A percentile compares a stretch with the other conserved stretches of the same genome.
Conservation (phyloP, 768 basidiomycete genomes). For the Lactifluus volemus region DNA sequence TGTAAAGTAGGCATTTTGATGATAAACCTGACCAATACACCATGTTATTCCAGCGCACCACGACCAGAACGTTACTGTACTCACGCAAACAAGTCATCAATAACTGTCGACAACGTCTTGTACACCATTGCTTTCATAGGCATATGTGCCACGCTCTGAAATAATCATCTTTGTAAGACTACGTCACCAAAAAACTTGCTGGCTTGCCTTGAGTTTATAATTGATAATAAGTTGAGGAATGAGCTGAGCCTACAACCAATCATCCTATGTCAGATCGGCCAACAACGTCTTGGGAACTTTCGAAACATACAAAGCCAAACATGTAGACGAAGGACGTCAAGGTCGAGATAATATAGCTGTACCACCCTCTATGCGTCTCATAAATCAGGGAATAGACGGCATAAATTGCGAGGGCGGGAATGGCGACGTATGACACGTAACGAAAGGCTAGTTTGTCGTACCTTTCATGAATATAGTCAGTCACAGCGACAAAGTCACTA, state of each 20-base stretch:
- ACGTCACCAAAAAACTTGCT: neutral
- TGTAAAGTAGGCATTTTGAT: slow-evolving; percentile 97
- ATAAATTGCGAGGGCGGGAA: slow-evolving; percentile 71
- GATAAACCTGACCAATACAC: slow-evolving; percentile 53
- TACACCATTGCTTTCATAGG: slow-evolving; percentile 98
- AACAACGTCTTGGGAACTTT: slow-evolving; percentile 15
- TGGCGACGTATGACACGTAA: slow-evolving; percentile 85
- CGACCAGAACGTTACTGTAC: slow-evolving; percentile 23
- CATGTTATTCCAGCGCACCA: slow-evolving; percentile 5
- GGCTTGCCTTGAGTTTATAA: slow-evolving; percentile 83
- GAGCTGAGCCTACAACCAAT: slow-evolving; percentile 58
- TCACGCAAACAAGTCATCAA: slow-evolving; percentile 90
- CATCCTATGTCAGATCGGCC: slow-evolving; percentile 14
- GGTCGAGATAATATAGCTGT: slow-evolving; percentile 90
- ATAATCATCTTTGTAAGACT: neutral
- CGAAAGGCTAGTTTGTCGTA: slow-evolving; percentile 91
- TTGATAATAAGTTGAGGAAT: slow-evolving; percentile 90
- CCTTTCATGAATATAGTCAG: slow-evolving; percentile 31
- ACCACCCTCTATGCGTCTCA: slow-evolving; percentile 88
- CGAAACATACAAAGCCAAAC: slow-evolving; percentile 88
- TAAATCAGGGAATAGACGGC: slow-evolving; percentile 74
- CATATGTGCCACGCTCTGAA: slow-evolving; percentile 91
- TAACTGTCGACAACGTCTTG: slow-evolving; percentile 83
- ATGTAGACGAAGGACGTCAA: slow-evolving; percentile 90
- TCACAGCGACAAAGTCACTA: neutral